phyloP scores from a whole-genome alignment of 257 asterid genomes.

The Handroanthus guayacan region DNA sequence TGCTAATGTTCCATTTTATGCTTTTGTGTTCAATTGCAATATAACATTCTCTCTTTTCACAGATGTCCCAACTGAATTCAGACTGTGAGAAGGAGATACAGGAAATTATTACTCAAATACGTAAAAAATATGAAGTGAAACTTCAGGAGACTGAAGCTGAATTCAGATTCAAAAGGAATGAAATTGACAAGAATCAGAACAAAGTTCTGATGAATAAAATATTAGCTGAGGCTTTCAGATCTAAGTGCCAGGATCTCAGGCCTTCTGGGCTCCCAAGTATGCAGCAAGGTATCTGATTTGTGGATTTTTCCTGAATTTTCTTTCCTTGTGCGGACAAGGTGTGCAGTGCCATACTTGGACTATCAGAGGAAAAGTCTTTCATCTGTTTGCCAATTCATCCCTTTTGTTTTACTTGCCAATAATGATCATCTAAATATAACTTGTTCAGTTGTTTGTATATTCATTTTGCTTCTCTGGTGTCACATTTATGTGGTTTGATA shows the following conservation, averaged over 20 bases:
- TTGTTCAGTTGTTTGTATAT: no score
- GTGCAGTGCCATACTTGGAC: neutral
- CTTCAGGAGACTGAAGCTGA: slow-evolving; percentile 58
- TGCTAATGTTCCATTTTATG: slow-evolving; percentile 28
- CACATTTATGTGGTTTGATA: neutral
- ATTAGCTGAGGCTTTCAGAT: slow-evolving; percentile 75
- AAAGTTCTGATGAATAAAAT: slow-evolving; percentile 66
- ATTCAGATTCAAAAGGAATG: slow-evolving; percentile 47
- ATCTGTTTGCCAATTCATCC: neutral
- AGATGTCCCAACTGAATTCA: slow-evolving; percentile 57
- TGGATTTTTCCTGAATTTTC: neutral
- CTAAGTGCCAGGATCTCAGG: slow-evolving; percentile 71
- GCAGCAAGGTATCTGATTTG: slow-evolving; percentile 61
- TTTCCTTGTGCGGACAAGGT: neutral
- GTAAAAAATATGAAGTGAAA: slow-evolving; percentile 58
- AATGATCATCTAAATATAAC: neutral
- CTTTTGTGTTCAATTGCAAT: slow-evolving; percentile 30
- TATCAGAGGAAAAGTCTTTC: neutral
- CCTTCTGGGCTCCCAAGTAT: slow-evolving; percentile 51
- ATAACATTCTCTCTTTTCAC: slow-evolving; percentile 35
- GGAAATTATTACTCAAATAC: slow-evolving; percentile 62
- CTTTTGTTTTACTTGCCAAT: neutral
- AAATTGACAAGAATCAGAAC: slow-evolving; percentile 51
- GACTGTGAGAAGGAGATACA: slow-evolving; percentile 82
- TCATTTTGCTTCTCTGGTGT: neutral